phyloP scores from a whole-genome alignment of 2,329 filamentous ascomycete species.

The Aspergillus intermedius region DNA sequence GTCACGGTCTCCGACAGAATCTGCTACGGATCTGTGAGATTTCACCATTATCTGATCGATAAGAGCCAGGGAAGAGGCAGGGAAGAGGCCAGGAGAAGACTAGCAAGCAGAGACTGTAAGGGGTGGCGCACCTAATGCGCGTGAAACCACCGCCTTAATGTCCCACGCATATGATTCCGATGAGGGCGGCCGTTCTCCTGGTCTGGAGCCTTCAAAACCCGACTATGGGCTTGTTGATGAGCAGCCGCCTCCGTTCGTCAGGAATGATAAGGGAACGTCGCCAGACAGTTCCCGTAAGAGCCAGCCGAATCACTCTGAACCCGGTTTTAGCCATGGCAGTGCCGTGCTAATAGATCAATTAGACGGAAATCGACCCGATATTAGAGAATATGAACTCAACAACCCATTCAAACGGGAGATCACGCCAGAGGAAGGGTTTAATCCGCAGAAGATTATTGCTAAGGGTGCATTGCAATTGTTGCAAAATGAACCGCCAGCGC shows the following conservation, averaged over 20 bases:
- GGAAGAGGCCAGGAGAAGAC: background rate
- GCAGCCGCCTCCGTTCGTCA: constrained; percentile 30
- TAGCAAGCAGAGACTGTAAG: constrained; percentile 3
- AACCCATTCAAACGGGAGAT: constrained; percentile 43
- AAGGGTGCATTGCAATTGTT: background rate
- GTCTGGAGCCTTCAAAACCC: constrained; percentile 23
- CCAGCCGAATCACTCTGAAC: constrained; percentile 20
- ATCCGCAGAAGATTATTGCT: constrained; percentile 18
- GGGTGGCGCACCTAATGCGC: constrained; percentile 22
- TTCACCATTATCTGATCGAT: background rate
- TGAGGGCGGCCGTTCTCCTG: constrained; percentile 33
- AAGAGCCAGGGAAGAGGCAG: background rate
- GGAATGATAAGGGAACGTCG: constrained; percentile 24
- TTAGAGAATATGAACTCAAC: constrained; percentile 53
- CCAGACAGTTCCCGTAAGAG: constrained; percentile 31
- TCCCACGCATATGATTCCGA: constrained; percentile 38
- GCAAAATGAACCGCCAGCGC: background rate
- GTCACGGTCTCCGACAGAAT: background rate
- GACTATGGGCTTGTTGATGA: constrained; percentile 24
- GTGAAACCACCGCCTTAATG: constrained; percentile 25
- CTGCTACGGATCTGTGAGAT: background rate
- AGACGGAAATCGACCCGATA: constrained; percentile 58
- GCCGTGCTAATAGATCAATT: constrained; percentile 60
- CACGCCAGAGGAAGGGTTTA: constrained; percentile 33
- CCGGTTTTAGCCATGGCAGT: constrained; percentile 51